These are phyloP conservation scores for Ganoderma boninense DNA, from an alignment of 1,284 basidiomycete genomes.

Conservation along the genomic window DNA sequence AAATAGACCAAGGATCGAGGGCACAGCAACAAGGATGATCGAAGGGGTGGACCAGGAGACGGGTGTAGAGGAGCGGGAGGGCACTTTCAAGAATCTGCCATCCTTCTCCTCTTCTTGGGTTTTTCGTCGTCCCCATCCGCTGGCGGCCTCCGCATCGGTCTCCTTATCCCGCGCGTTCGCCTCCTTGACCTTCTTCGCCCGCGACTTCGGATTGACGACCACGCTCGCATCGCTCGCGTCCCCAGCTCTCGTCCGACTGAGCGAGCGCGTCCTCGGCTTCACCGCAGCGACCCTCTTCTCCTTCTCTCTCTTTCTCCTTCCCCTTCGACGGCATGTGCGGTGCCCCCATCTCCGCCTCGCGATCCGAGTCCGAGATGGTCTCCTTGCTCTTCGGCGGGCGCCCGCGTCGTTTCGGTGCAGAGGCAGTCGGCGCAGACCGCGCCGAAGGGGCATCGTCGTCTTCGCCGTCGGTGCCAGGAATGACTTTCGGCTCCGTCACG, in stretches of 20 bases:
- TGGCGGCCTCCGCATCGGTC: slow-evolving; percentile 12
- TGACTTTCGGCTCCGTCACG: slow-evolving; percentile 29
- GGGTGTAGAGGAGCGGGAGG: not conserved
- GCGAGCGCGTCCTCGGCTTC: slow-evolving; percentile 33
- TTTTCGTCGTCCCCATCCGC: slow-evolving; percentile 34
- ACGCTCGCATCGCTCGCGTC: slow-evolving; percentile 26
- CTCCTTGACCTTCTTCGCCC: slow-evolving; percentile 30
- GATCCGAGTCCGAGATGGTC: slow-evolving; percentile 33
- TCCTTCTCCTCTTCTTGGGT: slow-evolving; percentile 38
- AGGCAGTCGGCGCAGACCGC: slow-evolving; percentile 24
- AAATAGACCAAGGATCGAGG: slow-evolving; percentile 3
- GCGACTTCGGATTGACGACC: slow-evolving; percentile 27
- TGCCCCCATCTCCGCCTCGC: slow-evolving; percentile 33
- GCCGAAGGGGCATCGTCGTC: slow-evolving; percentile 33
- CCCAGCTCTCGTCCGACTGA: slow-evolving; percentile 32
- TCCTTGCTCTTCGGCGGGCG: slow-evolving; percentile 39
- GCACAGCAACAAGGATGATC: slow-evolving; percentile 1
- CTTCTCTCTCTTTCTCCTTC: slow-evolving; percentile 19
- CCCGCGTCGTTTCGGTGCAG: slow-evolving; percentile 36
- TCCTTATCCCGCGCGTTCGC: slow-evolving; percentile 24
- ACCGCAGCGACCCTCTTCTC: slow-evolving; percentile 29
- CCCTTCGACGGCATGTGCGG: slow-evolving; percentile 6
- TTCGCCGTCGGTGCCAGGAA: slow-evolving; percentile 30
- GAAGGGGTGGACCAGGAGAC: not conserved
- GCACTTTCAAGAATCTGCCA: slow-evolving; percentile 18